These are phyloP conservation scores for Phytophthora quininea DNA, from an alignment of 352 stramenopile species.

Conservation along the genomic window DNA sequence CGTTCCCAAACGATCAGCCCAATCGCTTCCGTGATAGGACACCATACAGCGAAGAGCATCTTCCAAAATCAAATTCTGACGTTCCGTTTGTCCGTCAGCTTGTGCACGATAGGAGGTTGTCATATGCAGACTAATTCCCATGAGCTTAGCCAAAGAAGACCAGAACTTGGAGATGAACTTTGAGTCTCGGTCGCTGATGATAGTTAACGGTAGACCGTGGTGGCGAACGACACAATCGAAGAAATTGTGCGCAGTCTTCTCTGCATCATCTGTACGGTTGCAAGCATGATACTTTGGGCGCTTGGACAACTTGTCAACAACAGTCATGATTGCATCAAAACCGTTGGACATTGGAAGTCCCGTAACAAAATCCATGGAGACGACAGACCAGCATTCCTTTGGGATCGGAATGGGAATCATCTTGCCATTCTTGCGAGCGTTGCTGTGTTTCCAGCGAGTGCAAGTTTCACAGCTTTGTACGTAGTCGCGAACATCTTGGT, in stretches of 20 bases:
- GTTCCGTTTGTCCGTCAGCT: conserved; percentile 22
- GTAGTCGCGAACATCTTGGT: conserved; percentile 20
- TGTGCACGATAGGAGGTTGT: conserved; percentile 22
- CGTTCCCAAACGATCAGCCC: conserved; percentile 11
- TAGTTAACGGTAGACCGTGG: conserved; percentile 15
- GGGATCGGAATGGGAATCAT: conserved; percentile 32
- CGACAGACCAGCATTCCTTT: conserved; percentile 24
- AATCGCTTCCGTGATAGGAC: conserved; percentile 20
- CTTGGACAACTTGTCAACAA: conserved; percentile 37
- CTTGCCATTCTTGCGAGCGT: conserved; percentile 20
- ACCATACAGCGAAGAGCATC: conserved; percentile 18
- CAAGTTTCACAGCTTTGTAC: conserved; percentile 36
- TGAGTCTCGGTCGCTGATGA: conserved; percentile 25
- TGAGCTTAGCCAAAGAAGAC: conserved; percentile 20
- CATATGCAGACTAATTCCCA: conserved; percentile 23
- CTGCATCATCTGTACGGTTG: conserved; percentile 15
- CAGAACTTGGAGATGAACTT: conserved; percentile 27
- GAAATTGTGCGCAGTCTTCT: conserved; percentile 14
- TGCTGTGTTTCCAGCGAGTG: conserved; percentile 30
- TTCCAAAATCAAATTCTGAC: conserved; percentile 19
- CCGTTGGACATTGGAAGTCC: conserved; percentile 28
- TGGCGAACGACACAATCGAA: conserved; percentile 22
- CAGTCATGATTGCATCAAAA: conserved; percentile 26
- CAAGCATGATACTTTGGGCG: conserved; percentile 25
- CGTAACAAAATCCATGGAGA: conserved; percentile 38